Evolutionary conservation across 345 rosid genomes (phyloP), one percentile per base, ranked within the genome.

Genomic region (Zanthoxylum bungeanum): DNA sequence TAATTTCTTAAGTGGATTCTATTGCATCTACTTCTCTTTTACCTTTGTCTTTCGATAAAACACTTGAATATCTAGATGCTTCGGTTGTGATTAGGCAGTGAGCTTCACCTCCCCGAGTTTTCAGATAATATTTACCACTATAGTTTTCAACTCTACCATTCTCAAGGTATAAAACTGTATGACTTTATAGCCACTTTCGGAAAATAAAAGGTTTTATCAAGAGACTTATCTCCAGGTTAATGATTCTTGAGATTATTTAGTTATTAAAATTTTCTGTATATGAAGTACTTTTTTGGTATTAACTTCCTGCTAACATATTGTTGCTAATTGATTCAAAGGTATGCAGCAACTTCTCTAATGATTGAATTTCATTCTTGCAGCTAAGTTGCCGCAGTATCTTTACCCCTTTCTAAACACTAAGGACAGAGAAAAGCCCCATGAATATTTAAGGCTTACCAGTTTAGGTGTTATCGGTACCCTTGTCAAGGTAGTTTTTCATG

Each of bases 391-490:
- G 1, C 11, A 40, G 64, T 87, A 85, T 75, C 77, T 91, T 44
- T 81, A 77, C 51, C 79, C 92, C 44, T 80, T 87, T 66, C 72
- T 89, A 40, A 73, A 77, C 70, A 79, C 65, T 64, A 58, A 72
- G 39, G 73, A 46, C 72, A 55, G 25, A 30, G 84, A 69, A 19
- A 77, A 51, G 75, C 60, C 86, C 72, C 78, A 79, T 73, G 92
- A 91, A 57, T 71, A 14, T 76, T 33, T 89, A 56, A 84, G 92
- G 50, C 73, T 86, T 52, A 78, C 82, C 73, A 82, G 90, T 82
- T 82, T 91, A 77, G 84, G 87, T 40, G 91, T 91, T 42, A 82
- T 89, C 51, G 86, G 83, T 37, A 85, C 89, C 34, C 75, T 91
- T 25, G 84, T 81, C 60, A 85, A 87, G 88, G 92, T 89, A 78